phyloP scores from a whole-genome alignment of 2,329 filamentous ascomycete genomes.

The Sporothrix pallida region DNA sequence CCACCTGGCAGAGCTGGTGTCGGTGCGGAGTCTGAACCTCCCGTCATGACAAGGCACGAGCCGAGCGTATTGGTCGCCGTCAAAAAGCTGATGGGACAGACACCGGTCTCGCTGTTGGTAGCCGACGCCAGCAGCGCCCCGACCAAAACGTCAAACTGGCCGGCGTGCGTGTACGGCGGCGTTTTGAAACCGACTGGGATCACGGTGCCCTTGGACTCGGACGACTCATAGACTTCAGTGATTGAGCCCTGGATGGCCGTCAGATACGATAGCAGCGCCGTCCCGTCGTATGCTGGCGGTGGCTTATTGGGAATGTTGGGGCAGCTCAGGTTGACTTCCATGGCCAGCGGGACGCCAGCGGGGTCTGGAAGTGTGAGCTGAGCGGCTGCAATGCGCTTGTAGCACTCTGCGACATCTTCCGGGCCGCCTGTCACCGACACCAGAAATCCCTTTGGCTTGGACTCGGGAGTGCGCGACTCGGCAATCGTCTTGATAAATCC shows the following conservation, averaged over 20 bases:
- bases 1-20: constrained; percentile 58
- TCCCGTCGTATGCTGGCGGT: constrained; percentile 71
- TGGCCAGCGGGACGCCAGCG: constrained; percentile 58
- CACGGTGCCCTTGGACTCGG: constrained; percentile 32
- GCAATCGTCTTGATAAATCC: constrained; percentile 58
- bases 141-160: constrained; percentile 66
- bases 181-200: constrained; percentile 69
- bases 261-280: constrained; percentile 62
- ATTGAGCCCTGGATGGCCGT: constrained; percentile 45
- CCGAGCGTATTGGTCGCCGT: constrained; percentile 77
- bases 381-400: constrained; percentile 52
- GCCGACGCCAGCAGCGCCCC: constrained; percentile 52
- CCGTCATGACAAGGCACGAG: constrained; percentile 64
- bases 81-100: constrained; percentile 66
- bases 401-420: constrained; percentile 62
- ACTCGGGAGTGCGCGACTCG: constrained; percentile 25
- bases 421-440: constrained; percentile 72
- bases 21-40: constrained; percentile 37
- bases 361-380: constrained; percentile 45
- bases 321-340: constrained; percentile 80
- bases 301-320: constrained; percentile 73
- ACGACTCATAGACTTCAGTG: background rate
- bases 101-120: constrained; percentile 35
- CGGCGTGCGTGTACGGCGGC: constrained; percentile 75
- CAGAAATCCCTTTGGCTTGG: constrained; percentile 63